Evolutionary conservation across 164 flowering plant genomes (phyloP).

Genomic region (Santalum album): DNA sequence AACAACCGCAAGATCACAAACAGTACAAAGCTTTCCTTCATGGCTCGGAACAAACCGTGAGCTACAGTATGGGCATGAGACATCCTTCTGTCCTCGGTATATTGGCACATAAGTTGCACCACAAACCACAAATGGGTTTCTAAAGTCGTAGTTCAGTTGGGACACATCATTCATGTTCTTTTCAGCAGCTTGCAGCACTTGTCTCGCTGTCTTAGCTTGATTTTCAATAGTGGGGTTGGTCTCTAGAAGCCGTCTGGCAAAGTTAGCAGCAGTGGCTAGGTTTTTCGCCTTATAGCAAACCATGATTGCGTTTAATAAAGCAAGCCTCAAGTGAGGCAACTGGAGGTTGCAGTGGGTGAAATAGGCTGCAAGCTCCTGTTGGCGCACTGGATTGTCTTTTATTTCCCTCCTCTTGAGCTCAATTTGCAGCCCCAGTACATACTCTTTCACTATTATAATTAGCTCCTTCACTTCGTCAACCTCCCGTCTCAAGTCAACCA

Average conservation of each 20-base stretch:
- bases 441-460: not conserved
- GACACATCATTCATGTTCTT: no score
- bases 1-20: no score
- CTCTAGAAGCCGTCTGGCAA: constrained; percentile 2
- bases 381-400: constrained; percentile 1
- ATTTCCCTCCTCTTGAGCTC: constrained; percentile 3
- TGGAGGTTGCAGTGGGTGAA: constrained; percentile 3
- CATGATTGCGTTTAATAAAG: not conserved
- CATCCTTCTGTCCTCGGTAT: no score
- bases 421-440: not conserved
- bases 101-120: no score
- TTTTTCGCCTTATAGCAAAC: constrained; percentile 3
- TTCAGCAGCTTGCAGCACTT: no score
- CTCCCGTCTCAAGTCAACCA: not conserved
- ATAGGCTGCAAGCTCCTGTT: constrained; percentile 3
- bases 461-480: constrained; percentile 4
- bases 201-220: not conserved
- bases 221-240: not conserved
- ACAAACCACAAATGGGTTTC: no score
- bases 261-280: not conserved
- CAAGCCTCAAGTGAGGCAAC: constrained; percentile 3
- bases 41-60: no score
- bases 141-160: no score
- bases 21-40: no score
- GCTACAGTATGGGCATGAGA: no score